These are phyloP conservation scores for Candida koratica DNA, from an alignment of 805 yeast species.

Conservation along the genomic window DNA sequence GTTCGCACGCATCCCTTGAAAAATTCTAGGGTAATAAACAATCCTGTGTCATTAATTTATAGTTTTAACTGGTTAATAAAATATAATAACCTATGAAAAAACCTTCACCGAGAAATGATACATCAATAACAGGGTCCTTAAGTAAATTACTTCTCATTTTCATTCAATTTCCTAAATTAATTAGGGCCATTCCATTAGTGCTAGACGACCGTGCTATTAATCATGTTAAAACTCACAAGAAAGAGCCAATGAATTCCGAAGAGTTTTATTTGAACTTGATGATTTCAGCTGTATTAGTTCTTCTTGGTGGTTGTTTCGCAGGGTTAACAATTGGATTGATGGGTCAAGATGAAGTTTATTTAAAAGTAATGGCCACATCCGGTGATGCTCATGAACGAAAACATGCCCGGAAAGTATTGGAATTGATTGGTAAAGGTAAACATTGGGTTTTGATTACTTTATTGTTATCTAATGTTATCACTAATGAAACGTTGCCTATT, in stretches of 20 bases:
- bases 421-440: conserved; percentile 74
- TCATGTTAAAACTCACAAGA: conserved; percentile 13
- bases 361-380: conserved; percentile 84
- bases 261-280: conserved; percentile 46
- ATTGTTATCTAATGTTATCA: conserved; percentile 79
- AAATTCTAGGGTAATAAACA: too few species aligned
- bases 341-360: conserved; percentile 97
- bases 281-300: conserved; percentile 57
- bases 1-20: too few species aligned
- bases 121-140: conserved; percentile 19
- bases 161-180: conserved; percentile 30
- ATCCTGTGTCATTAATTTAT: too few species aligned
- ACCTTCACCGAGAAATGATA: conserved; percentile 30
- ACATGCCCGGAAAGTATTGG: conserved; percentile 68
- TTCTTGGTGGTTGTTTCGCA: conserved; percentile 87
- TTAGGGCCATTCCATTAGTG: conserved; percentile 32
- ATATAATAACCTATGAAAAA: conserved; percentile 3
- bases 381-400: conserved; percentile 70
- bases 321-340: conserved; percentile 91
- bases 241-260: conserved; percentile 27
- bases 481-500: conserved; percentile 92
- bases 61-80: conserved; percentile 3
- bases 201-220: conserved; percentile 11
- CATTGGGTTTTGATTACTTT: conserved; percentile 96
- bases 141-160: conserved; percentile 31